Evolutionary conservation across 192 early-diverging fungal species (phyloP).

Genomic region (Kickxella alabastrina): DNA sequence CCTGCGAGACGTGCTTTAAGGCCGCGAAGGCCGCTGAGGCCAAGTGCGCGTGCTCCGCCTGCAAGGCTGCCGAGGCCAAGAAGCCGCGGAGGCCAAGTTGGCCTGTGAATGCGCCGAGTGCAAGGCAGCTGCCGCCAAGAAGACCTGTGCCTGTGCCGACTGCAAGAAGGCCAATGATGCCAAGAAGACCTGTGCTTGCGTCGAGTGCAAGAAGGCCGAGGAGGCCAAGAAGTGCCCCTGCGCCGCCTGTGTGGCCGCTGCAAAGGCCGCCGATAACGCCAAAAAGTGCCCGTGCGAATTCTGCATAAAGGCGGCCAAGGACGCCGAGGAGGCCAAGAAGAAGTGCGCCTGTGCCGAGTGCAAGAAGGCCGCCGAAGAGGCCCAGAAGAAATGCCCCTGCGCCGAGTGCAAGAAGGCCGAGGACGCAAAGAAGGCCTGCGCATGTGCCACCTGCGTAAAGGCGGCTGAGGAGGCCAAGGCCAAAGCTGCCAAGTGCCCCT

Average conservation of each 20-base stretch:
- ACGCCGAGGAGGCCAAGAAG: slow-evolving; percentile 11
- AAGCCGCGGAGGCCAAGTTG: slow-evolving; percentile 7
- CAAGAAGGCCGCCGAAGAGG: slow-evolving; percentile 22
- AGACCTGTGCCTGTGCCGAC: slow-evolving; percentile 16
- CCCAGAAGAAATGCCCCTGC: slow-evolving; percentile 16
- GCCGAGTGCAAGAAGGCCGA: slow-evolving; percentile 11
- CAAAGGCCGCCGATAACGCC: slow-evolving; percentile 5
- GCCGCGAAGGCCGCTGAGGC: slow-evolving; percentile 22
- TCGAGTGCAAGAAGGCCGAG: slow-evolving; percentile 11
- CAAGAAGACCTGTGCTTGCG: slow-evolving; percentile 18
- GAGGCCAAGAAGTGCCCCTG: slow-evolving; percentile 7
- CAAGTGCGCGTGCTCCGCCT: slow-evolving; percentile 21
- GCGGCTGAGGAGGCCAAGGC: slow-evolving; percentile 3
- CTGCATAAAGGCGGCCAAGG: slow-evolving; percentile 10
- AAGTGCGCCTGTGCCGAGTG: slow-evolving; percentile 27
- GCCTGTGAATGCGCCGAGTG: slow-evolving; percentile 3
- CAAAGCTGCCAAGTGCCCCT: slow-evolving; percentile 6
- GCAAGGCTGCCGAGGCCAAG: slow-evolving; percentile 26
- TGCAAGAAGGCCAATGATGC: not conserved
- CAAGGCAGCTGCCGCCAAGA: slow-evolving; percentile 7
- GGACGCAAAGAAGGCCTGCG: slow-evolving; percentile 12
- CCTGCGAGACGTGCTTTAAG: slow-evolving; percentile 24
- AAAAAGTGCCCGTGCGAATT: slow-evolving; percentile 21
- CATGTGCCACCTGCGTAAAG: slow-evolving; percentile 14
- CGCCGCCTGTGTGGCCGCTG: slow-evolving; percentile 4